Evolutionary conservation across 2,329 filamentous ascomycete species (phyloP), one percentile per base, ranked within the genome.

Genomic region (Ceratocystis harringtonii): DNA sequence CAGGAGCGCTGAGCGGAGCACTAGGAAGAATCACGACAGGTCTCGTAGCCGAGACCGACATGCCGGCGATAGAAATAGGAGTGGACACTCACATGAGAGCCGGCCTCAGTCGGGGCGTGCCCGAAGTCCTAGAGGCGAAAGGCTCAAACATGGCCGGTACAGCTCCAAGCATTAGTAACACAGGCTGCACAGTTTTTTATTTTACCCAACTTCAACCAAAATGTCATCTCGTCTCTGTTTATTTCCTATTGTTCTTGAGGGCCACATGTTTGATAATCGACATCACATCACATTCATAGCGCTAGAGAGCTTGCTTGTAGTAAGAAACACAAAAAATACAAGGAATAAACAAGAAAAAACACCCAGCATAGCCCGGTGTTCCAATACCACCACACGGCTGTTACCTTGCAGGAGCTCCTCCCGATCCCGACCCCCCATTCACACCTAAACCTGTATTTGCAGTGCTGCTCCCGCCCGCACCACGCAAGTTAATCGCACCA

Each of bases 401-500:
- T 32, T 30, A 57, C 8, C 52, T 57, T 10, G 32, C 25, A 30
- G 25, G 41, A 19, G 45, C 15, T 12, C 55, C 55, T 45, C 58
- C 63, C 17, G 25, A 22, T 30, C 19, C 61, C 10, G 41, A 43
- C 19, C 57, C 55, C 2, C 62, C 63, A 30, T 25, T 58, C n/a
- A 15, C 50, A 12, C 41, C 44, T 5, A 17, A 58, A n/a, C 55
- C 28, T 19, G 25, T 63, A 19, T 62, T 61, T 10, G 61, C 65
- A 6, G 32, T 45, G 61, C 65, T 64, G 36, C 65, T 67, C 22
- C 66, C 66, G 28, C 41, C 50, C 22, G 60, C 65, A 41, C 82
- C 82, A 17, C 87, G 78, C 57, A 95, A 77, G 72, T 89, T 91
- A 68, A 94, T 84, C 66, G 86, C 88, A 5, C 90, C 90, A 70